phyloP scores from a whole-genome alignment of 306 rosid genomes.

The Luffa aegyptiaca region DNA sequence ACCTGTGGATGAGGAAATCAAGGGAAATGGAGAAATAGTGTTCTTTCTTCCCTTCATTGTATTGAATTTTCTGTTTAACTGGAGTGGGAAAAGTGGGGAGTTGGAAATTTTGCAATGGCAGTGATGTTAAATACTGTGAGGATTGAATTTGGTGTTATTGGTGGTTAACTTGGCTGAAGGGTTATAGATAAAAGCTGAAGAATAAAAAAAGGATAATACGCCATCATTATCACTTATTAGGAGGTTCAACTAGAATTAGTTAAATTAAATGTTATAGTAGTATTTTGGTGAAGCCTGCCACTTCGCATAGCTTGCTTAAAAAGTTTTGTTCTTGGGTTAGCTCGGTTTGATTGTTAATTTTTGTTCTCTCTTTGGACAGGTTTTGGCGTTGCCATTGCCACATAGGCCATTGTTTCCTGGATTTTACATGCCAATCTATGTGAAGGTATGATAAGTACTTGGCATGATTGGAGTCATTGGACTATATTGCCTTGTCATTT shows the following conservation, averaged over 20 bases:
- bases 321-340: not conserved
- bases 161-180: not conserved
- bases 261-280: not conserved
- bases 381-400: slow-evolving; percentile 89
- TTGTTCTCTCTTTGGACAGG: slow-evolving; percentile 31
- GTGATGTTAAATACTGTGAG: not conserved
- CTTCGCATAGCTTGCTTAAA: not conserved
- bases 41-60: not conserved
- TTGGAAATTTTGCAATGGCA: not conserved
- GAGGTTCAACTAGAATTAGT: not conserved
- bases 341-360: not conserved
- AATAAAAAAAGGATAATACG: not conserved
- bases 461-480: slow-evolving; percentile 7
- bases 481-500: not conserved
- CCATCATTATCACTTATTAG: not conserved
- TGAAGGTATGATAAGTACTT: slow-evolving; percentile 54
- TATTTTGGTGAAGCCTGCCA: not conserved
- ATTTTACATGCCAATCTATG: slow-evolving; percentile 95
- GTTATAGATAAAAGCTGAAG: not conserved
- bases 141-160: not conserved
- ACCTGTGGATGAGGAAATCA: not conserved
- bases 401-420: slow-evolving; percentile 98
- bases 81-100: not conserved
- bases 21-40: not conserved
- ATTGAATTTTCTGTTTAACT: not conserved